Percentiles rank a stretch among this genome's conserved stretches.
phyloP scores from a whole-genome alignment of 345 rosid genomes.

The Salix brachista region DNA sequence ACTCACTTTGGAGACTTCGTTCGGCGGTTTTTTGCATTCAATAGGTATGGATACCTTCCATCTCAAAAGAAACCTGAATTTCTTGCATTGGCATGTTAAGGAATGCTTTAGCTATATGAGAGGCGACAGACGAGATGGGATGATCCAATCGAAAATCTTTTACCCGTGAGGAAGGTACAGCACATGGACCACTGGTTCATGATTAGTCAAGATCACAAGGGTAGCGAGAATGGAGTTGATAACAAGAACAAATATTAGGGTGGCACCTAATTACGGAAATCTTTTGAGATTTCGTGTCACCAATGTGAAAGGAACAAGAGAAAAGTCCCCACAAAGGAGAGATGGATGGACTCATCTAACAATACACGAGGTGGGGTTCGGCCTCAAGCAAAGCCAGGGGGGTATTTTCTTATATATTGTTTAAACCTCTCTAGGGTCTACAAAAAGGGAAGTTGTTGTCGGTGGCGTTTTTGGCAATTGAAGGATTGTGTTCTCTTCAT shows the following conservation, averaged over 20 bases:
- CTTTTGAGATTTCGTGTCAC: conserved; percentile 38
- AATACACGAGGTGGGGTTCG: conserved; percentile 23
- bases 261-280: conserved; percentile 75
- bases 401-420: neutral
- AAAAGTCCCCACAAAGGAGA: conserved; percentile 27
- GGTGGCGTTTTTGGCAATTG: conserved; percentile 32
- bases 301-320: conserved; percentile 43
- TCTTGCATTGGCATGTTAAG: conserved; percentile 10
- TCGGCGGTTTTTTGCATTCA: neutral
- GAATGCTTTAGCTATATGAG: neutral
- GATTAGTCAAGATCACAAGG: conserved; percentile 35
- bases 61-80: conserved; percentile 1
- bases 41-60: neutral
- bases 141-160: conserved; percentile 8
- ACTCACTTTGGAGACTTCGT: neutral
- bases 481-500: conserved; percentile 22
- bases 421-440: conserved; percentile 85
- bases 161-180: conserved; percentile 10
- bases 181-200: conserved; percentile 30
- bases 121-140: conserved; percentile 6
- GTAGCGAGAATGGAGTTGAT: conserved; percentile 17
- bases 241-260: conserved; percentile 33
- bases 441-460: conserved; percentile 46
- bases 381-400: neutral
- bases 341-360: conserved; percentile 23